Conservation (phyloP, 305 asterid species). For the Fraxinus floribunda region DNA sequence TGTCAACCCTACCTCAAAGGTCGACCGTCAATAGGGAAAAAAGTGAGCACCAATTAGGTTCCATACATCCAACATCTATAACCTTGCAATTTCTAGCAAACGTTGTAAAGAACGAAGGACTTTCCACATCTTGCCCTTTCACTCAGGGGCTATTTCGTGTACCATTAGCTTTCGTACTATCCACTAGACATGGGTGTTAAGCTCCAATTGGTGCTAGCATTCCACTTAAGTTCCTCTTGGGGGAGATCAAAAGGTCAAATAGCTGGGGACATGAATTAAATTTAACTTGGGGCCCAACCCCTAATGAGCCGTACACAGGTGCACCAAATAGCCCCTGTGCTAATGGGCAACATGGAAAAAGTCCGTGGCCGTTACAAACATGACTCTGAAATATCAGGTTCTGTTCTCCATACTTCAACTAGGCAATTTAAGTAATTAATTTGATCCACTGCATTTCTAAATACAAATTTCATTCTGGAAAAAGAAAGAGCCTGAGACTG, state of each 20-base stretch:
- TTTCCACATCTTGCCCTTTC: background rate
- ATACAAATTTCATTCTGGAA: background rate
- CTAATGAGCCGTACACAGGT: background rate
- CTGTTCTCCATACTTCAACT: background rate
- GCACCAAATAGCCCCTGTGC: background rate
- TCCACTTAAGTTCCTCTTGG: background rate
- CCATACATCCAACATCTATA: background rate
- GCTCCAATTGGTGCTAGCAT: background rate
- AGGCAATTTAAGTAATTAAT: background rate
- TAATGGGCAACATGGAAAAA: background rate
- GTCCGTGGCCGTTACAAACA: background rate
- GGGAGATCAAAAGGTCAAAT: background rate
- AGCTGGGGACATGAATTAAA: background rate
- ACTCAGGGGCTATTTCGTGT: background rate
- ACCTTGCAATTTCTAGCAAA: background rate
- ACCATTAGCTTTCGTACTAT: background rate
- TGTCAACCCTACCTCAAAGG: background rate
- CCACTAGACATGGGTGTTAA: background rate
- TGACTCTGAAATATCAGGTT: background rate
- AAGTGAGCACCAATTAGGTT: background rate
- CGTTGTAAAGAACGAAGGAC: background rate
- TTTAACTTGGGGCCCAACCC: background rate
- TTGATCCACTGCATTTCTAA: background rate
- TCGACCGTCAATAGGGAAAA: background rate
- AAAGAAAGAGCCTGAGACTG: constrained; percentile 8